These are phyloP conservation scores for Aquilaria malaccensis DNA, from an alignment of 345 rosid species.

Conservation along the genomic window DNA sequence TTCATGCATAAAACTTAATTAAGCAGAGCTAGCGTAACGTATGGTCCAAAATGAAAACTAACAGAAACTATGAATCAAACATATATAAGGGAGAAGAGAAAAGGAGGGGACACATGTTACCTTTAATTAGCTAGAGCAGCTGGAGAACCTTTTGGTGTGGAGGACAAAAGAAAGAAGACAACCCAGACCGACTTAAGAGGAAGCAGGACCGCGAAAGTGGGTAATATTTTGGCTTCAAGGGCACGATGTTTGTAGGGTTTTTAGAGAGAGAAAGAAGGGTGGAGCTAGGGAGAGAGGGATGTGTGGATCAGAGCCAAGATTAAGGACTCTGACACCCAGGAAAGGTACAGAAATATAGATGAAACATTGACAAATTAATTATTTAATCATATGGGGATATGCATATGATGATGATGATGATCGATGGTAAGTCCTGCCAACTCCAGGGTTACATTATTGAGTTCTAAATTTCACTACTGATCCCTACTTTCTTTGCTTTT, in stretches of 20 bases:
- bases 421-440: too few species aligned
- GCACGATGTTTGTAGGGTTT: constrained; percentile 41
- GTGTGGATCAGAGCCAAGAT: constrained; percentile 37
- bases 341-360: constrained; percentile 49
- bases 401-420: too few species aligned
- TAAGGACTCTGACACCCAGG: constrained; percentile 26
- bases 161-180: constrained; percentile 39
- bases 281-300: background rate
- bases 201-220: constrained; percentile 20
- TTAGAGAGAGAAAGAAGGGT: constrained; percentile 19
- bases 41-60: background rate
- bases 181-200: constrained; percentile 16
- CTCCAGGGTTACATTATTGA: too few species aligned
- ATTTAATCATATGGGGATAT: background rate
- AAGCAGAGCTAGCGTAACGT: too few species aligned
- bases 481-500: too few species aligned
- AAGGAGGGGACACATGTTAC: constrained; percentile 6
- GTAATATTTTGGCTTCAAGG: constrained; percentile 54
- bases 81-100: background rate
- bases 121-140: constrained; percentile 31
- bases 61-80: background rate
- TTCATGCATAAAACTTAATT: too few species aligned
- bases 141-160: constrained; percentile 11
- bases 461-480: too few species aligned
- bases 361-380: constrained; percentile 4